Evolutionary conservation across 306 rosid genomes (phyloP), one percentile per base, ranked within the genome.

Genomic region (Cucurbita pepo): DNA sequence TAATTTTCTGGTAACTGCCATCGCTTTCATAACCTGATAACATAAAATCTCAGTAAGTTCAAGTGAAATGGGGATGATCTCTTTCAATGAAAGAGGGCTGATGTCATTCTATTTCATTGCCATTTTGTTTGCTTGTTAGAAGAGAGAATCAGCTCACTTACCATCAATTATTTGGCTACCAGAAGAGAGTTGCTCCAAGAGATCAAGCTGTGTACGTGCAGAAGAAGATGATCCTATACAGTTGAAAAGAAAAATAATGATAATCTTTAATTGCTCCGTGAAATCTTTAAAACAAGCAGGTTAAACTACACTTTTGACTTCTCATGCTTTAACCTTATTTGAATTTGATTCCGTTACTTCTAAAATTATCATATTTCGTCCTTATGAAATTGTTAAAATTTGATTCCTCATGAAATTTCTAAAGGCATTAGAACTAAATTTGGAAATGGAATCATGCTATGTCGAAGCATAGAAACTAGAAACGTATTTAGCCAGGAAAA

Each of bases 161-260:
- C 97, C 88, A 77, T 44, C 86, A 62, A 48, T 65, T 2, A 88
- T 72, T 75, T 91, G 81, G 79, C 85, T 83, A 52, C 92, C 78
- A 12, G 96, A 87, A 47, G 99, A 81, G 74, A 94, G 90, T 77
- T 91, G 99, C 69, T 91, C 97, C 85, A 94, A 73, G 77, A 94
- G 99, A 86, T 85, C 95, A 76, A 94, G 82, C 83, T 86, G 97
- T 44, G 92, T 60, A 63, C 94, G 96, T 22, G 90, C 77, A 56
- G 99, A 85, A 53, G 97, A 85, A 41, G 84, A 73, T 37, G 98
- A 77, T 75, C 86, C 98, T 93, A 73, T 21, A 47, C 66, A 16
- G 40, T n/a, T 51, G 66, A 13, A 34, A n/a, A n/a, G 14, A 47
- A 62, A 44, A 81, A 43, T 21, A 22, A 40, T 16, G 38, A 10